Conservation (phyloP, 2,329 filamentous ascomycete genomes). For the Fusarium vanettenii region DNA sequence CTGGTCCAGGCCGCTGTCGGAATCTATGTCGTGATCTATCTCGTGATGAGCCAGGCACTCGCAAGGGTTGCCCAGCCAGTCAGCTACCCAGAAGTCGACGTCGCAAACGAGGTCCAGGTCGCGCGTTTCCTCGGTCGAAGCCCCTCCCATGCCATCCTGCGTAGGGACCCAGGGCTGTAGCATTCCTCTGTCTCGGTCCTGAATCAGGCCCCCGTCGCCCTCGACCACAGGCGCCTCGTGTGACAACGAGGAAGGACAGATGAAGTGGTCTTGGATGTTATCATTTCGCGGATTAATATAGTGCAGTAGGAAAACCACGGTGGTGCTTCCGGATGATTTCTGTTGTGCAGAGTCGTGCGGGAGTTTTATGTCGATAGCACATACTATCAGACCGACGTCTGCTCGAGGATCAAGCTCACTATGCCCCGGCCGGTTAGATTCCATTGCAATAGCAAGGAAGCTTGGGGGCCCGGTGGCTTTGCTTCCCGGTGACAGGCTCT, state of each 20-base stretch:
- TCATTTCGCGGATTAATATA: not conserved
- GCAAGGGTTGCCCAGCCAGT: not conserved
- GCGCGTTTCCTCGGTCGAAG: not conserved
- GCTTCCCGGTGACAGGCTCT: not conserved
- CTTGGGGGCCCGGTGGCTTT: not conserved
- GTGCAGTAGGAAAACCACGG: not conserved
- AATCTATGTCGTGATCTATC: not conserved
- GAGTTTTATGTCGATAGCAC: not conserved
- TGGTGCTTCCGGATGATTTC: not conserved
- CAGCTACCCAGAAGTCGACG: not conserved
- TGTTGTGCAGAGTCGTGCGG: not conserved
- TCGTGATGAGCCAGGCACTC: not conserved
- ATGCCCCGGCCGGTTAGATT: not conserved
- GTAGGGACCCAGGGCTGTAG: not conserved
- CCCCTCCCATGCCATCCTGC: not conserved
- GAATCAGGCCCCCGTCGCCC: not conserved
- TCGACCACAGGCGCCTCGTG: not conserved
- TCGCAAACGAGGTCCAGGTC: not conserved
- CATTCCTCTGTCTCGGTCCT: not conserved
- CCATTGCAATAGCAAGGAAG: not conserved
- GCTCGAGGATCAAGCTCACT: not conserved
- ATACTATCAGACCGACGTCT: not conserved
- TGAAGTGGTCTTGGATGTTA: not conserved
- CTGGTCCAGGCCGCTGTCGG: not conserved
- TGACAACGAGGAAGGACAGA: not conserved